Evolutionary conservation across 306 rosid species (phyloP), one percentile per base, ranked within the genome.

Genomic region (Vicia faba): DNA sequence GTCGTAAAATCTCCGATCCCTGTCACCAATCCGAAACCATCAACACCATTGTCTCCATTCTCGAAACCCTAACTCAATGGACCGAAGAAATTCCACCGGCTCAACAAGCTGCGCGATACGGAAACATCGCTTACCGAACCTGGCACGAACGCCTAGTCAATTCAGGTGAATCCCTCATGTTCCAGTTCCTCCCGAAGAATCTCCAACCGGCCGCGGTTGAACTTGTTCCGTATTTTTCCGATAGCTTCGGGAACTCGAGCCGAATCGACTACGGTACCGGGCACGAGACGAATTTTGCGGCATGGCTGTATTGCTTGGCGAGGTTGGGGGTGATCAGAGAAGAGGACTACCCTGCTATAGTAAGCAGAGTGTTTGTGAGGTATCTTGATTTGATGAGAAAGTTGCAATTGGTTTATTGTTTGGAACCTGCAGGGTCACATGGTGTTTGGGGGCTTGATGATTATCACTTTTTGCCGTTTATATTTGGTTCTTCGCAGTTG

Each of bases 401-500:
- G 67, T 75, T 95, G 82, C 99, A 95, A 76, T 56, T 78, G 72
- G 84, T 80, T 69, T 95, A 95, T 66, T 79, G 73, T 66, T 68
- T 95, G 72, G 99, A 95, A 60, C 99, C 99, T 11, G 99, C 99
- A 0, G 99, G 99, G 35, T 93, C 99, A 0, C 99, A 93, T 59
- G 99, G 99, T 6, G 99, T 93, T 14, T 93, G 99, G 99, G 99
- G 99, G 3, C 96, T 93, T 3, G 99, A 93, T 44, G 99, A 93
- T 72, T 90, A 90, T 31, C 96, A 91, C 54, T 89, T 93, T 62
- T 49, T 93, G 35, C 99, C 97, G 0, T 93, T 88, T 55, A 80
- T 93, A 58, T 95, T 95, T 16, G 99, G 99, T 11, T 73, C 97
- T 2, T 95, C 99, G 0, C 99, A 95, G 79, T 75, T 95, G 92